phyloP scores from a whole-genome alignment of 352 stramenopile species.

The Globisporangium irregulare region DNA sequence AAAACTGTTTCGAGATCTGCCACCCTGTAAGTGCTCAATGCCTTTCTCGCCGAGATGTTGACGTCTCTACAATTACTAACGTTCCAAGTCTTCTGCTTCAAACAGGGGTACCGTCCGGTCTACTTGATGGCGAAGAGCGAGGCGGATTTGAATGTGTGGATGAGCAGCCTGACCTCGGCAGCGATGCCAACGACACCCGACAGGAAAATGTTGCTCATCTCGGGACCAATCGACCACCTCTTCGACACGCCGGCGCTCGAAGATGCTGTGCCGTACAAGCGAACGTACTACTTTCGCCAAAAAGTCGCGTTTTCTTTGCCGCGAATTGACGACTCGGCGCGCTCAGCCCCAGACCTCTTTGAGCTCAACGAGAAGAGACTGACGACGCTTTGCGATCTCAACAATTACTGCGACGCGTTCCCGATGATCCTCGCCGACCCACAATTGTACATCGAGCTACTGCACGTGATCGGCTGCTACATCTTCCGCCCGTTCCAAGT shows the following conservation, averaged over 20 bases:
- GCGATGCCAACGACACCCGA: conserved; percentile 72
- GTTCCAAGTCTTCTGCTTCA: not conserved
- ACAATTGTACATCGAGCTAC: conserved; percentile 76
- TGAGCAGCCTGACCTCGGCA: conserved; percentile 81
- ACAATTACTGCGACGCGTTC: conserved; percentile 84
- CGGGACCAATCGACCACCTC: conserved; percentile 56
- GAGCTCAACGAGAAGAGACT: conserved; percentile 82
- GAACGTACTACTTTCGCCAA: conserved; percentile 81
- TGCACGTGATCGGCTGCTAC: conserved; percentile 77
- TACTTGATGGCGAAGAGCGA: conserved; percentile 88
- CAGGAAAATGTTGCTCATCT: conserved; percentile 62
- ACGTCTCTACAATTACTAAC: not conserved
- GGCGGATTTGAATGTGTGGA: conserved; percentile 78
- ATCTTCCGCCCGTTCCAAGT: conserved; percentile 78
- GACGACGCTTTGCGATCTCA: conserved; percentile 80
- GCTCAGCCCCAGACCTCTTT: conserved; percentile 60
- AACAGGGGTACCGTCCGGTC: conserved; percentile 71
- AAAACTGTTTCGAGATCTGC: conserved; percentile 87
- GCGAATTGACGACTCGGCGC: conserved; percentile 43
- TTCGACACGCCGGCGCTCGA: conserved; percentile 80
- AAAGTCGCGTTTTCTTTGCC: conserved; percentile 83
- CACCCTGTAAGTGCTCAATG: conserved; percentile 47
- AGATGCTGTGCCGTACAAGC: conserved; percentile 79
- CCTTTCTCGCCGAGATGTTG: not conserved
- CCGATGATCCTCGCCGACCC: conserved; percentile 79